Conservation (phyloP, 2,329 filamentous ascomycete species). For the Diplocarpon rosae region DNA sequence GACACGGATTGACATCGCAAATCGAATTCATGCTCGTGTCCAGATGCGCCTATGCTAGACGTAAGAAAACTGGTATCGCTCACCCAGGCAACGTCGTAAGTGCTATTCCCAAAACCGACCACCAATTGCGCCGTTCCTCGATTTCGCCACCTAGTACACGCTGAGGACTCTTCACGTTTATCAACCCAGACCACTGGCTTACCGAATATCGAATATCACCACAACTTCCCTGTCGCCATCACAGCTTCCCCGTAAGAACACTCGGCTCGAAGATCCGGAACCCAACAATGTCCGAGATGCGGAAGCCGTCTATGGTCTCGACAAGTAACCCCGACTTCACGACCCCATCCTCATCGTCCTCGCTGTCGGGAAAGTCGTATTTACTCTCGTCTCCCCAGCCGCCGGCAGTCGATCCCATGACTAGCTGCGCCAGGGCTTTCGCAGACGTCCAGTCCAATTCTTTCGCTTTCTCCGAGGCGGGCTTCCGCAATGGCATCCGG, state of each 20-base stretch:
- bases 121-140: not conserved
- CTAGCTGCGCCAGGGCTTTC: constrained; percentile 2
- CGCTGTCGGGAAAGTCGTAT: constrained; percentile 15
- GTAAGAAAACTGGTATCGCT: no score
- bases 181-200: no score
- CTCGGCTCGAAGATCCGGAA: constrained; percentile 50
- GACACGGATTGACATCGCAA: no score
- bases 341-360: constrained; percentile 25
- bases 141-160: no score
- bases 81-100: no score
- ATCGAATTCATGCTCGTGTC: no score
- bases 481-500: constrained; percentile 20
- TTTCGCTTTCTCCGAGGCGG: constrained; percentile 30
- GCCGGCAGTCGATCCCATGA: not conserved
- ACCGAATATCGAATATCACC: no score
- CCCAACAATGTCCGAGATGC: constrained; percentile 36
- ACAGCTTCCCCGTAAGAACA: constrained; percentile 35
- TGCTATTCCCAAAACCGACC: not conserved
- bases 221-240: not conserved
- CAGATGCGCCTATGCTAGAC: not conserved
- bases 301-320: constrained; percentile 31
- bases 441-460: constrained; percentile 9
- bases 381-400: constrained; percentile 4
- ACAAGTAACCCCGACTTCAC: constrained; percentile 26
- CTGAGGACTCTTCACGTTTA: no score